Conservation (phyloP, 306 rosid genomes). For the Gynostemma pentaphyllum region DNA sequence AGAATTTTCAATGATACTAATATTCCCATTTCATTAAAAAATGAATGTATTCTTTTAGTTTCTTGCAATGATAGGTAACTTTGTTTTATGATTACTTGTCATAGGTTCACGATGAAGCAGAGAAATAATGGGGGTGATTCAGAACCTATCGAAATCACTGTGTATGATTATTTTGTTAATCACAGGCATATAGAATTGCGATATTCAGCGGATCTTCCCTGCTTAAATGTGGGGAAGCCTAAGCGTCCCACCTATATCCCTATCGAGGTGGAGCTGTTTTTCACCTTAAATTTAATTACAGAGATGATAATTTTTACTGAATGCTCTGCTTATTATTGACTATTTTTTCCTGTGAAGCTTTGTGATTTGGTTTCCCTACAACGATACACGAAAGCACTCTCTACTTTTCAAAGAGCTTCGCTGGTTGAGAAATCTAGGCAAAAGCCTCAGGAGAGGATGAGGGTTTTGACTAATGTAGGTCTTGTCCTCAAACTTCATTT, state of each 20-base stretch:
- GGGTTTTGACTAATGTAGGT: constrained; percentile 49
- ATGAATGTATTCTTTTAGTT: neutral
- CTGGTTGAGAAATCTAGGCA: constrained; percentile 89
- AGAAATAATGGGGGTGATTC: constrained; percentile 29
- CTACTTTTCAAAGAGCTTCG: constrained; percentile 72
- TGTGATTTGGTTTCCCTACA: constrained; percentile 75
- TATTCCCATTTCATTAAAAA: neutral
- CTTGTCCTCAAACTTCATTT: neutral
- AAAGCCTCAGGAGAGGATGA: constrained; percentile 86
- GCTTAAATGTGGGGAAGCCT: constrained; percentile 90
- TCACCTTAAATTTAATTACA: neutral
- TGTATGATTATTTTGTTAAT: constrained; percentile 69
- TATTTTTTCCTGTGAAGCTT: constrained; percentile 29
- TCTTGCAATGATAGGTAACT: neutral
- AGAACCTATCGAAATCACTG: constrained; percentile 46
- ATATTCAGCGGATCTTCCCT: constrained; percentile 67
- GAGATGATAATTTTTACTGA: neutral
- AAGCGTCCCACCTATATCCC: constrained; percentile 82
- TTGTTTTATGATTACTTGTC: neutral
- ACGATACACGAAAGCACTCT: constrained; percentile 70
- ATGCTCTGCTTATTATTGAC: neutral
- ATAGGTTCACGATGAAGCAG: constrained; percentile 54
- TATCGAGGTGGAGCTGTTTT: constrained; percentile 43
- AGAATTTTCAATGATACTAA: neutral
- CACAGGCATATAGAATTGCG: constrained; percentile 41